phyloP scores from a whole-genome alignment of 352 stramenopile genomes.

The Globisporangium lucens region DNA sequence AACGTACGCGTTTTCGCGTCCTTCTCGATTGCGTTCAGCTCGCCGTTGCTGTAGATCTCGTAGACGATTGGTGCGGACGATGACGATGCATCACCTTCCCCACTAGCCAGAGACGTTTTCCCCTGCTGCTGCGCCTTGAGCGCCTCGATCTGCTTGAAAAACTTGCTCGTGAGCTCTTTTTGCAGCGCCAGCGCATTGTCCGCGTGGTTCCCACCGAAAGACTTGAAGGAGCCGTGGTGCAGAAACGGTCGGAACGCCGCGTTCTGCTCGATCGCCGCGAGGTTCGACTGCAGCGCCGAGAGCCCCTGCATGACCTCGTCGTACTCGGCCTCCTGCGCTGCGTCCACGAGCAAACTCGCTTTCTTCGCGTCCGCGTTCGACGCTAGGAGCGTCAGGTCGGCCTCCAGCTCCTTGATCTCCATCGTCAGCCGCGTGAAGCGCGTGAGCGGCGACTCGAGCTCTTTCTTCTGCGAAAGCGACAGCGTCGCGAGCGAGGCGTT shows the following conservation, averaged over 20 bases:
- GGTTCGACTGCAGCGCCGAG: slow-evolving; percentile 55
- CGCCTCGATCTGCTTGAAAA: slow-evolving; percentile 65
- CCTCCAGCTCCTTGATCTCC: slow-evolving; percentile 70
- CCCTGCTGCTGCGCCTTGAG: slow-evolving; percentile 45
- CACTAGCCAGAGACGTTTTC: slow-evolving; percentile 10
- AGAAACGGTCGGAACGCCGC: slow-evolving; percentile 58
- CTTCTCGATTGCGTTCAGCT: slow-evolving; percentile 65
- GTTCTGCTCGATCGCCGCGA: slow-evolving; percentile 59
- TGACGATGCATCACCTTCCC: neutral
- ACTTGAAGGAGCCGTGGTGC: slow-evolving; percentile 11
- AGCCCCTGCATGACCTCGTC: slow-evolving; percentile 64
- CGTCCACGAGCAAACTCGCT: slow-evolving; percentile 52
- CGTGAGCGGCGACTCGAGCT: slow-evolving; percentile 65
- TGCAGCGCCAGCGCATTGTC: slow-evolving; percentile 53
- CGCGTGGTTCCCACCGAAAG: slow-evolving; percentile 29
- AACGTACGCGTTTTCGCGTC: slow-evolving; percentile 61
- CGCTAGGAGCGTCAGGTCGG: slow-evolving; percentile 55
- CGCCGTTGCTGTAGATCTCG: slow-evolving; percentile 77
- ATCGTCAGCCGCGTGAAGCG: slow-evolving; percentile 66
- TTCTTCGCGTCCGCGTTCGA: slow-evolving; percentile 39
- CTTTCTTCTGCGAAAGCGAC: slow-evolving; percentile 15
- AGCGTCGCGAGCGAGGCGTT: neutral
- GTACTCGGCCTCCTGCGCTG: slow-evolving; percentile 61
- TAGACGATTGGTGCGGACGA: slow-evolving; percentile 54
- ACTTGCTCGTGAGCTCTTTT: slow-evolving; percentile 64